Conservation (phyloP, 345 rosid genomes). For the Arabis alpina region DNA sequence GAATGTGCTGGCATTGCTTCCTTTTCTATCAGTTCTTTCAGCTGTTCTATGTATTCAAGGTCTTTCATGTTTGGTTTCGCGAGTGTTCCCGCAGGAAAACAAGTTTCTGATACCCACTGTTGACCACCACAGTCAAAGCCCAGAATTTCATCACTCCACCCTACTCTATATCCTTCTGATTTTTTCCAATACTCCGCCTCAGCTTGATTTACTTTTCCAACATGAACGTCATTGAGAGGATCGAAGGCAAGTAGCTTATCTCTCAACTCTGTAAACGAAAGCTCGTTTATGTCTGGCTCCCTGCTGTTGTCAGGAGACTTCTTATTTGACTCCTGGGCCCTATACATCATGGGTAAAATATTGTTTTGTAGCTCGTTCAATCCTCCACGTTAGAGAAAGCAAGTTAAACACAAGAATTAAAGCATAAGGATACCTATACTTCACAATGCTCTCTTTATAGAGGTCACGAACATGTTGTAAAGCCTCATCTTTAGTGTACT, state of each 20-base stretch:
- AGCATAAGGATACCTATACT: slow-evolving; percentile 65
- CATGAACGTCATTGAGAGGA: slow-evolving; percentile 88
- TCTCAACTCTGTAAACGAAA: slow-evolving; percentile 86
- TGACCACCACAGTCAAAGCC: slow-evolving; percentile 99
- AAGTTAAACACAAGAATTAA: not conserved
- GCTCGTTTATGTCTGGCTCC: slow-evolving; percentile 66
- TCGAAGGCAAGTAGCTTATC: slow-evolving; percentile 89
- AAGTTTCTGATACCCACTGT: slow-evolving; percentile 97
- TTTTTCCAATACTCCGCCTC: slow-evolving; percentile 98
- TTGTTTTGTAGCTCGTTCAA: not conserved
- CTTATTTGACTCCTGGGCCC: slow-evolving; percentile 52
- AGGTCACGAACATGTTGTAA: slow-evolving; percentile 72
- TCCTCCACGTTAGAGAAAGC: not conserved
- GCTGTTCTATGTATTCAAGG: slow-evolving; percentile 82
- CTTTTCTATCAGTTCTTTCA: slow-evolving; percentile 80
- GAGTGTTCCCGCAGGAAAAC: slow-evolving; percentile 93
- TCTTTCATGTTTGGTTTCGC: slow-evolving; percentile 89
- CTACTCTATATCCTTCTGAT: slow-evolving; percentile 94
- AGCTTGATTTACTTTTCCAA: slow-evolving; percentile 74
- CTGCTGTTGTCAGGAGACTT: slow-evolving; percentile 49
- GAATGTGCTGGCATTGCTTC: slow-evolving; percentile 83
- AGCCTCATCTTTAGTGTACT: slow-evolving; percentile 75
- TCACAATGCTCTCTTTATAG: slow-evolving; percentile 64
- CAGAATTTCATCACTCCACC: slow-evolving; percentile 96
- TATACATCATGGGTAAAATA: slow-evolving; percentile 35